Evolutionary conservation across 805 yeast species (phyloP).

Genomic region (Candida nemodendra): DNA sequence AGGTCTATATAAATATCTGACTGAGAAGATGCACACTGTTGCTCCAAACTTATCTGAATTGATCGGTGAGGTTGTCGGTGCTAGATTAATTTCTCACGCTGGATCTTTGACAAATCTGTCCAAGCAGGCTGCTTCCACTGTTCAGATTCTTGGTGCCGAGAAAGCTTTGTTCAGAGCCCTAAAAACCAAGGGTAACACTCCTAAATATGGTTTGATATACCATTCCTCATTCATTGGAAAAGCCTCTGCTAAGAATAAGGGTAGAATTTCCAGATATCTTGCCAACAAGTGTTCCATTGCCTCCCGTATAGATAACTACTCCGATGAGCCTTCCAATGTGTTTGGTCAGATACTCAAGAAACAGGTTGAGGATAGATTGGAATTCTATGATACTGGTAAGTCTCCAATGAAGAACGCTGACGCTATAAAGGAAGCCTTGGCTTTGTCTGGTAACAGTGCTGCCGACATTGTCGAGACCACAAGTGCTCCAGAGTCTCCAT

Average conservation of each 20-base stretch:
- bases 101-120: constrained; percentile 96
- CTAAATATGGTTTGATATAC: constrained; percentile 92
- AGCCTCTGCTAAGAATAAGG: constrained; percentile 96
- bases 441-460: constrained; percentile 45
- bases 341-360: constrained; percentile 90
- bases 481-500: constrained; percentile 38
- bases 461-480: constrained; percentile 31
- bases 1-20: constrained; percentile 77
- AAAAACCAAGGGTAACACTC: constrained; percentile 95
- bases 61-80: constrained; percentile 99
- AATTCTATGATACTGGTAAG: constrained; percentile 93
- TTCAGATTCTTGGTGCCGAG: constrained; percentile 96
- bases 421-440: constrained; percentile 90
- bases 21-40: constrained; percentile 95
- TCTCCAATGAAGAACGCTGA: constrained; percentile 95
- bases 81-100: constrained; percentile 96
- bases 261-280: constrained; percentile 96
- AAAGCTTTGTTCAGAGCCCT: constrained; percentile 95
- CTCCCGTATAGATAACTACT: constrained; percentile 95
- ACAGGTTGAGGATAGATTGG: constrained; percentile 97
- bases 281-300: constrained; percentile 99
- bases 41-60: constrained; percentile 96
- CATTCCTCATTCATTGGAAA: constrained; percentile 92
- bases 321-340: constrained; percentile 87
- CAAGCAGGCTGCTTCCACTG: constrained; percentile 98